Conservation (phyloP, 2,329 filamentous ascomycete genomes). For the Cercospora janseana region DNA sequence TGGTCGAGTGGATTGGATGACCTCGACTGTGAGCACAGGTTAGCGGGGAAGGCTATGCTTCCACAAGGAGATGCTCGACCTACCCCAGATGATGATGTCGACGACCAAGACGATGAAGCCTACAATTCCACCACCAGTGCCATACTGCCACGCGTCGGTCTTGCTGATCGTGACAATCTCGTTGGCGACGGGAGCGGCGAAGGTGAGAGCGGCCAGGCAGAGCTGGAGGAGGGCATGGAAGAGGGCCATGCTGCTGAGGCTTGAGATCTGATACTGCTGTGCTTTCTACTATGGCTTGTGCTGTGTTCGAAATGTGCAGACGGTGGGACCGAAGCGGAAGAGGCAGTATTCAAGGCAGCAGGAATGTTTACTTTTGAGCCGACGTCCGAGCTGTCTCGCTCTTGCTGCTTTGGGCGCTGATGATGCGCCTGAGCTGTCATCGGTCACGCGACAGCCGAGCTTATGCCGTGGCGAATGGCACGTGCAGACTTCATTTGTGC, state of each 20-base stretch:
- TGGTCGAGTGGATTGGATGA: constrained; percentile 62
- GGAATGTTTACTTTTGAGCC: no score
- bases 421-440: neutral
- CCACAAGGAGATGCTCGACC: constrained; percentile 32
- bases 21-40: constrained; percentile 57
- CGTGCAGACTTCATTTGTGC: no score
- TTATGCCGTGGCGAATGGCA: neutral
- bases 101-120: constrained; percentile 62
- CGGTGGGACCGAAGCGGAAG: neutral
- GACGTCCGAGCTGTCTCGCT: neutral
- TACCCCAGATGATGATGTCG: constrained; percentile 63
- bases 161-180: constrained; percentile 39
- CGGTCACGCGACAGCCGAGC: constrained; percentile 1
- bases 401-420: constrained; percentile 1
- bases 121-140: constrained; percentile 60
- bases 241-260: constrained; percentile 5
- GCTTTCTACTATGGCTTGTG: neutral
- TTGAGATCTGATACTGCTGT: neutral
- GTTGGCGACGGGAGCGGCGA: constrained; percentile 44
- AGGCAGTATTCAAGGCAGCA: neutral
- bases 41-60: neutral
- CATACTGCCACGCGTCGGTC: constrained; percentile 55
- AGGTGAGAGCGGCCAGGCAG: constrained; percentile 50
- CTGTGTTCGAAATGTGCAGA: neutral
- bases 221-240: constrained; percentile 54